A percentile compares a stretch with the other conserved stretches of the same genome.
phyloP scores from a whole-genome alignment of 2,329 filamentous ascomycete species.

The Pyrenophora teres region DNA sequence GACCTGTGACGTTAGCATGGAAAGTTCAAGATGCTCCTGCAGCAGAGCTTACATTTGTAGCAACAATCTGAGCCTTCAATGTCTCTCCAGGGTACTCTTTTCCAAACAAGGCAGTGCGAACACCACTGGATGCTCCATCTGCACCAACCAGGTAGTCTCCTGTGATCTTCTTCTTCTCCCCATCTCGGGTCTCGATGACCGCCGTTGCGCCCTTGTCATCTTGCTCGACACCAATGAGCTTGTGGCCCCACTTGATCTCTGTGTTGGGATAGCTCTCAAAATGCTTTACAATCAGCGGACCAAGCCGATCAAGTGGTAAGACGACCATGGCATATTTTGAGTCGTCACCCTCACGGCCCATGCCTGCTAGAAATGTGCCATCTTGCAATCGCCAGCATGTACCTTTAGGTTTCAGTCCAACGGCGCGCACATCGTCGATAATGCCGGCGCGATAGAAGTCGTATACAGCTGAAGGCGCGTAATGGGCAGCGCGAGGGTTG shows the following conservation, averaged over 20 bases:
- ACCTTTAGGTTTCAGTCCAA: conserved; percentile 50
- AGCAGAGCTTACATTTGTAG: conserved; percentile 59
- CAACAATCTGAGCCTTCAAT: conserved; percentile 64
- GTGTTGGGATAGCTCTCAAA: conserved; percentile 35
- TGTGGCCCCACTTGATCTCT: conserved; percentile 40
- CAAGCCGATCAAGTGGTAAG: conserved; percentile 38
- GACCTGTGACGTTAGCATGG: conserved; percentile 49
- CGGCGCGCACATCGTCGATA: conserved; percentile 55
- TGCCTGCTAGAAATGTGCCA: conserved; percentile 37
- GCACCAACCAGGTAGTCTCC: conserved; percentile 44
- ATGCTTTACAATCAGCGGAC: conserved; percentile 35
- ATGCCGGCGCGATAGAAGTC: conserved; percentile 65
- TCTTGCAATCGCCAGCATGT: conserved; percentile 53
- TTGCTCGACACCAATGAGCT: conserved; percentile 38
- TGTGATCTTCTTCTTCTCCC: conserved; percentile 30
- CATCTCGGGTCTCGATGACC: conserved; percentile 32
- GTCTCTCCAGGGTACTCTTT: conserved; percentile 62
- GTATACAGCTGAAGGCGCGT: conserved; percentile 62
- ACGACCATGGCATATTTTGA: conserved; percentile 37
- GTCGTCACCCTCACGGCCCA: conserved; percentile 37
- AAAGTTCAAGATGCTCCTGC: background rate
- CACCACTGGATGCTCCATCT: conserved; percentile 42
- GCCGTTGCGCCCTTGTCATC: conserved; percentile 36
- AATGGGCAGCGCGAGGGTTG: conserved; percentile 66
- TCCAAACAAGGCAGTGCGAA: conserved; percentile 40